Conservation (phyloP, 352 stramenopile species). For the Thalassiosira mediterranea region DNA sequence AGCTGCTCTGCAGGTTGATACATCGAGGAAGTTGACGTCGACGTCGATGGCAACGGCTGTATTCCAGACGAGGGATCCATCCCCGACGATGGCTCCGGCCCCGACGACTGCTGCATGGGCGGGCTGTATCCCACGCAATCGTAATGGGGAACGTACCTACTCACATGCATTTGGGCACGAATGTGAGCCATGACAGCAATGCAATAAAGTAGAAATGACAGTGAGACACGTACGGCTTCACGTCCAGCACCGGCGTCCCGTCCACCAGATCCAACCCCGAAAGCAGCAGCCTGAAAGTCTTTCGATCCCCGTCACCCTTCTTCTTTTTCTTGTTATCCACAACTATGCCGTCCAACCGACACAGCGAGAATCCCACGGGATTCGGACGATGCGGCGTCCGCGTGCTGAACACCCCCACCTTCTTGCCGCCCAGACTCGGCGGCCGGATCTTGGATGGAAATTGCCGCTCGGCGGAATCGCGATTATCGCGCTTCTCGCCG, state of each 20-base stretch:
- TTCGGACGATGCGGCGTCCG: slow-evolving; percentile 96
- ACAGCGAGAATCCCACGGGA: slow-evolving; percentile 89
- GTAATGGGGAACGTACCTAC: no score
- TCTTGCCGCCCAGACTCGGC: slow-evolving; percentile 74
- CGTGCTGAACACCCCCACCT: slow-evolving; percentile 94
- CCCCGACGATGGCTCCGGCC: no score
- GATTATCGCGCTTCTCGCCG: slow-evolving; percentile 1
- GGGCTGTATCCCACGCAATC: slow-evolving; percentile 67
- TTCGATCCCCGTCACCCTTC: slow-evolving; percentile 13
- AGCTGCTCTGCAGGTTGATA: no score
- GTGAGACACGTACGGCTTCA: slow-evolving; percentile 97
- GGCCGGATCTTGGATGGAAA: slow-evolving; percentile 78
- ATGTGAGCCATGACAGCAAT: no score
- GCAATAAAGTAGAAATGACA: no score
- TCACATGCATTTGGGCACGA: no score
- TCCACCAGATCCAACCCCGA: slow-evolving; percentile 85
- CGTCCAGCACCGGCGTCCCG: slow-evolving; percentile 96
- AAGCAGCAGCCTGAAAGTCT: slow-evolving; percentile 58
- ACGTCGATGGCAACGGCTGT: no score
- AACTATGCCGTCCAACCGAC: slow-evolving; percentile 89
- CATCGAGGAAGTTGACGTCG: no score
- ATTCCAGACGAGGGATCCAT: no score
- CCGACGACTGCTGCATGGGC: no score
- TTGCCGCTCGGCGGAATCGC: slow-evolving; percentile 10
- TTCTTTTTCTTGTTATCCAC: slow-evolving; percentile 44